Percentiles rank a stretch among this genome's conserved stretches.
phyloP scores from a whole-genome alignment of 768 basidiomycete genomes.

The Hysterangium stoloniferum region DNA sequence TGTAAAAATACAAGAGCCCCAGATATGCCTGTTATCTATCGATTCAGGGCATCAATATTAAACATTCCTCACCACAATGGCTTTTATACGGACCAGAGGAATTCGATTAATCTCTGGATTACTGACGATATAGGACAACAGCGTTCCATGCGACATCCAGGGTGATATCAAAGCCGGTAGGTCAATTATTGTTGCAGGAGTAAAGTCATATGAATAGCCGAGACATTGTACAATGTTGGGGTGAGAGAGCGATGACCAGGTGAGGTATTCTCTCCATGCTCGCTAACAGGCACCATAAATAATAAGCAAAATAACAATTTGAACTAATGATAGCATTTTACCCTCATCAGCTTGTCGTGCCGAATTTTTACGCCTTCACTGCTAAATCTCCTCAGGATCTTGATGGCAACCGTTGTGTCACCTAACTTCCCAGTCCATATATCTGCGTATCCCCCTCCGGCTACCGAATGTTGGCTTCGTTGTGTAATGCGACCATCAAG shows the following conservation, averaged over 20 bases:
- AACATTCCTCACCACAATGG: too few species aligned
- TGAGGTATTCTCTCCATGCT: neutral
- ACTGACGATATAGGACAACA: neutral
- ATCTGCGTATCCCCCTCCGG: neutral
- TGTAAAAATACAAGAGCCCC: too few species aligned
- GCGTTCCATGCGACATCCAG: neutral
- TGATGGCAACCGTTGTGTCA: neutral
- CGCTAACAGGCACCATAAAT: neutral
- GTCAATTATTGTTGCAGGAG: neutral
- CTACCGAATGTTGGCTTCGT: neutral
- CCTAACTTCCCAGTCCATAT: neutral
- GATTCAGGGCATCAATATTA: too few species aligned
- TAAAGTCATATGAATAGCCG: neutral
- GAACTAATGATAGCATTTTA: neutral
- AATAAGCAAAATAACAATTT: neutral
- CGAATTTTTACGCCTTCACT: neutral
- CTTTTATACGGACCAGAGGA: neutral
- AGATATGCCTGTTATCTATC: too few species aligned
- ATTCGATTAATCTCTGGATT: neutral
- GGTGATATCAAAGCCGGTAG: neutral
- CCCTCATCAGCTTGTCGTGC: neutral
- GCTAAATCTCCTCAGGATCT: neutral
- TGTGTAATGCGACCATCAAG: neutral
- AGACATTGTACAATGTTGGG: neutral
- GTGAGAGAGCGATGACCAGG: neutral